phyloP scores from a whole-genome alignment of 1,284 basidiomycete genomes.

The Hemileccinum hortonii region DNA sequence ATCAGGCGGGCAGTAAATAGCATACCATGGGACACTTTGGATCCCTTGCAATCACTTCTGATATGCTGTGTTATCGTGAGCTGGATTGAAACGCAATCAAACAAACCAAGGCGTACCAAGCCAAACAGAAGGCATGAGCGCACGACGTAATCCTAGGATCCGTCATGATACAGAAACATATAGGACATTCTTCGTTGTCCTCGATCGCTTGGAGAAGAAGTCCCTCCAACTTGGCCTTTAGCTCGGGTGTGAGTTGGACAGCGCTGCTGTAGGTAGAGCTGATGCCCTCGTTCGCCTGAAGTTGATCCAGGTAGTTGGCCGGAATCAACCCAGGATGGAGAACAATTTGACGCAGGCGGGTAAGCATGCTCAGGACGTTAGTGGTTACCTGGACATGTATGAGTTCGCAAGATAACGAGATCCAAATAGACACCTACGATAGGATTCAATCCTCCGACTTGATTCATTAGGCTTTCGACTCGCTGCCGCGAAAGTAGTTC shows the following conservation, averaged over 20 bases:
- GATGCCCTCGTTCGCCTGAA: slow-evolving; percentile 43
- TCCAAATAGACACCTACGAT: slow-evolving; percentile 31
- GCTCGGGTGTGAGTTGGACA: slow-evolving; percentile 47
- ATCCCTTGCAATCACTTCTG: slow-evolving; percentile 64
- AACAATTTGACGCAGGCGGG: slow-evolving; percentile 82
- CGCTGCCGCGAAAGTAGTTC: slow-evolving; percentile 62
- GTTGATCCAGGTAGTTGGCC: slow-evolving; percentile 68
- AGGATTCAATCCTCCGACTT: slow-evolving; percentile 38
- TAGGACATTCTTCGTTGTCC: slow-evolving; percentile 81
- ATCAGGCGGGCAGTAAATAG: background rate
- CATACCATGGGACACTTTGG: slow-evolving; percentile 78
- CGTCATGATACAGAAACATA: slow-evolving; percentile 67
- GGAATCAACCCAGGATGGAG: slow-evolving; percentile 82
- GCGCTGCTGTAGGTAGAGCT: slow-evolving; percentile 30
- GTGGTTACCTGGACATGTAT: slow-evolving; percentile 53
- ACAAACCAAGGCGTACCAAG: slow-evolving; percentile 49
- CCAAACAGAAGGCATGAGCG: slow-evolving; percentile 73
- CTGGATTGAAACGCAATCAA: background rate
- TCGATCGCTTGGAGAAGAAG: slow-evolving; percentile 70
- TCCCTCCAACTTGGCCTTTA: slow-evolving; percentile 57
- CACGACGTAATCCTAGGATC: slow-evolving; percentile 81
- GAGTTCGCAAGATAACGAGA: slow-evolving; percentile 1
- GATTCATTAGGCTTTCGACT: slow-evolving; percentile 57
- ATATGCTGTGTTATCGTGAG: slow-evolving; percentile 49
- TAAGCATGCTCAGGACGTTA: slow-evolving; percentile 79